Base-by-base conservation (phyloP, 2,329 filamentous ascomycete genomes). In the Neonectria faginata region DNA sequence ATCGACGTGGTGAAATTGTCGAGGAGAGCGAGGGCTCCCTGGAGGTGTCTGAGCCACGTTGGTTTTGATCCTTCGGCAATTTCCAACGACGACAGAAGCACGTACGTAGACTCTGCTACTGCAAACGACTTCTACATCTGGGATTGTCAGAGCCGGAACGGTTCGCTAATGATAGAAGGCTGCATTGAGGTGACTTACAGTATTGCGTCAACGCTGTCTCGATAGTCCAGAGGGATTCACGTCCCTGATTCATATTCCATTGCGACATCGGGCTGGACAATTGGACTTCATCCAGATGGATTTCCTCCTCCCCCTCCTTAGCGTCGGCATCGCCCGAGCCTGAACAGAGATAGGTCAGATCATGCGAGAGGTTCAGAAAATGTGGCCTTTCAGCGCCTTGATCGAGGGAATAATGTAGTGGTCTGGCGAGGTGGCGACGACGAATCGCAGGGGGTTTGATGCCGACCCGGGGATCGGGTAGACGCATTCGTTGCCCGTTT, bases 91-190 rank as follows among this genome's bases (percentile, higher is more conserved):
- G 70, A 64, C 27, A 73, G 22, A 2, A 73, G 64, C 5, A 73
- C 64, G 33, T n/a, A n/a, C 71, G 25, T 73, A 73, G 50, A 72
- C 71, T 44, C 59, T 70, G 31, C 71, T 73, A 7, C 65, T 67
- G 5, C 70, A 67, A 14, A 73, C 67, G 4, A 73, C 48, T 39
- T 73, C 66, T 14, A 64, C 56, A n/a, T 73, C 70, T 73, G 8
- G 12, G 27, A 14, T 10, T 18, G 58, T 71, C 45, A 71, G 69
- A 9, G 2, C 33, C 14, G 3, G 2, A 2, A 1, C 8, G 27
- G 10, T 18, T 18, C 3, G 10, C 7, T 18, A 5, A 5, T 3
- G 36, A 36, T 5, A 16, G 27, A 2, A 9, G 27, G 18, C 5
- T 2, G n/a, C 5, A 18, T 18, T 7, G 10, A n/a, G 10, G 3